Conservation (phyloP, 441 rosid genomes). For the Syzygium syzygioides region DNA sequence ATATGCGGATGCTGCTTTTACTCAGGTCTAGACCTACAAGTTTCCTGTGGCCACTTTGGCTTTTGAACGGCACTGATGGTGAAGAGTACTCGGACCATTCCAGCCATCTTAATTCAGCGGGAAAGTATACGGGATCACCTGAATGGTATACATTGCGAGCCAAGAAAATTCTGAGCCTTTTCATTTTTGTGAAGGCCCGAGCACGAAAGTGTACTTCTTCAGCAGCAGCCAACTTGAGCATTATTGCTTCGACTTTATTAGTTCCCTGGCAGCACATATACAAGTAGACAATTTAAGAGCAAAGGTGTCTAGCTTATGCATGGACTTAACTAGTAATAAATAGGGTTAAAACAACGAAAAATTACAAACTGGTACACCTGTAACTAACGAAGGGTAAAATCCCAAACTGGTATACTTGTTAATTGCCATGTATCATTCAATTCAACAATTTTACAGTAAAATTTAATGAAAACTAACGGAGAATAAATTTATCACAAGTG, state of each 20-base stretch:
- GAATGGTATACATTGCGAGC: background rate
- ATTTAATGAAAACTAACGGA: too few species aligned
- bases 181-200: background rate
- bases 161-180: background rate
- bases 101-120: background rate
- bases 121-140: background rate
- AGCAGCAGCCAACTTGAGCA: background rate
- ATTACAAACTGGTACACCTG: too few species aligned
- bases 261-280: background rate
- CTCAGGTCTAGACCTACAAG: background rate
- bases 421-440: too few species aligned
- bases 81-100: background rate
- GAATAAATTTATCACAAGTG: too few species aligned
- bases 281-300: background rate
- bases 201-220: background rate
- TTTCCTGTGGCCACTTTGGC: background rate
- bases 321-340: background rate
- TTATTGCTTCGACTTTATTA: background rate
- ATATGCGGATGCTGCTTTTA: background rate
- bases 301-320: too few species aligned
- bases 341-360: too few species aligned
- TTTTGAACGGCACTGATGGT: background rate
- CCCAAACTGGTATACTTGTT: too few species aligned
- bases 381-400: too few species aligned
- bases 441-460: too few species aligned